A percentile compares a stretch with the other conserved stretches of the same genome.
These are phyloP conservation scores for Cylindrotheca fusiformis DNA, from an alignment of 108 stramenopile species.

Conservation along the genomic window DNA sequence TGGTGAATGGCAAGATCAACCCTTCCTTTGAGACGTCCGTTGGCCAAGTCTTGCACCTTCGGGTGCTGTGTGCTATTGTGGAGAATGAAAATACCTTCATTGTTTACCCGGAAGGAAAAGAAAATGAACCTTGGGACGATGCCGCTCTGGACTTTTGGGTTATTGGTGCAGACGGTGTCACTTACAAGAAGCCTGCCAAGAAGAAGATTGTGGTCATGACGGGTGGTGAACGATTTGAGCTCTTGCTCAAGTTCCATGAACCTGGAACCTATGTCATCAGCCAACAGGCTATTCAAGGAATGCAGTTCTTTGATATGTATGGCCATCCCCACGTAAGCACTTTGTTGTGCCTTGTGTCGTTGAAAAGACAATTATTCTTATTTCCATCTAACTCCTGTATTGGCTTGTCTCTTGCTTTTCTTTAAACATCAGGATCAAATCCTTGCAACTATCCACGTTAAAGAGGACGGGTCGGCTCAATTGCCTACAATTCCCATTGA, in stretches of 20 bases:
- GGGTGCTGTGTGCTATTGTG: conserved; percentile 32
- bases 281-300: conserved; percentile 48
- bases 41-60: conserved; percentile 30
- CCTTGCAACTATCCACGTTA: conserved; percentile 6
- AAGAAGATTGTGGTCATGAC: conserved; percentile 32
- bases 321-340: conserved; percentile 32
- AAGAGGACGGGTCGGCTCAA: not conserved
- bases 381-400: too few species aligned
- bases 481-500: conserved; percentile 8
- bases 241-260: conserved; percentile 36
- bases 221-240: conserved; percentile 42
- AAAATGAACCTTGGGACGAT: conserved; percentile 28
- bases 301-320: conserved; percentile 53
- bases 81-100: conserved; percentile 56
- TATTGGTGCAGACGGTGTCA: conserved; percentile 38
- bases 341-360: too few species aligned
- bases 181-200: conserved; percentile 12
- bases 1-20: conserved; percentile 38
- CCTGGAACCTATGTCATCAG: conserved; percentile 39
- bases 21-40: conserved; percentile 15
- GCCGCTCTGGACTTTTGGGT: conserved; percentile 38
- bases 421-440: not conserved
- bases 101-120: conserved; percentile 30
- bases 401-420: too few species aligned
- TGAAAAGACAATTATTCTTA: too few species aligned